Conservation (phyloP, 2,329 filamentous ascomycete genomes). For the Scedosporium apiospermum region DNA sequence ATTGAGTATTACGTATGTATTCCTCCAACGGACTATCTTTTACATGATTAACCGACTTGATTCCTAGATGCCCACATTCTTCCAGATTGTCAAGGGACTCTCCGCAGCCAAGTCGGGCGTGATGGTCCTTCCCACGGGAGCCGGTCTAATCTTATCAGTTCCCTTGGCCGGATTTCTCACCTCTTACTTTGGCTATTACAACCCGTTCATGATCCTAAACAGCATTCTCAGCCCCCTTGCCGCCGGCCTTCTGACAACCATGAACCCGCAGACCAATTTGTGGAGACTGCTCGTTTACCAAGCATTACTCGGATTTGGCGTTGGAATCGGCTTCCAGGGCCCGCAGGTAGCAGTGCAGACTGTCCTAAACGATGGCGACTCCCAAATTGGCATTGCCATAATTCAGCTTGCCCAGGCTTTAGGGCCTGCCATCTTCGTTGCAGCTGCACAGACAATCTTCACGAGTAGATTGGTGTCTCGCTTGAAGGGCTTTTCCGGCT, state of each 20-base stretch:
- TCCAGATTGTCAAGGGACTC: constrained; percentile 32
- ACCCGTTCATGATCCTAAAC: constrained; percentile 29
- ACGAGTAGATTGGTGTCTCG: constrained; percentile 3
- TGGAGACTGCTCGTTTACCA: constrained; percentile 15
- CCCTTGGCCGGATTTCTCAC: constrained; percentile 19
- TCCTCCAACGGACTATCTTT: constrained; percentile 19
- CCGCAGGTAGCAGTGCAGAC: constrained; percentile 16
- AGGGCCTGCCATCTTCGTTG: constrained; percentile 9
- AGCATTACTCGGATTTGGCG: constrained; percentile 15
- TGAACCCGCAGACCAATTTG: constrained; percentile 19
- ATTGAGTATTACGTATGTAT: constrained; percentile 18
- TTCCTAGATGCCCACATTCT: constrained; percentile 34
- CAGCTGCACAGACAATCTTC: constrained; percentile 8
- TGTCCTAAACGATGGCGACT: constrained; percentile 10
- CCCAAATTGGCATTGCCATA: constrained; percentile 8
- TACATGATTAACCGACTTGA: not conserved
- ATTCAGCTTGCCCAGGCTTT: constrained; percentile 9
- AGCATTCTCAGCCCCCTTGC: constrained; percentile 24
- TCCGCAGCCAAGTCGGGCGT: constrained; percentile 21
- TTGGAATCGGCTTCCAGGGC: constrained; percentile 16
- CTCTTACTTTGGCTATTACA: constrained; percentile 32
- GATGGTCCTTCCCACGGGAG: constrained; percentile 12
- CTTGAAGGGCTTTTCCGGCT: no score
- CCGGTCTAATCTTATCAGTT: constrained; percentile 7
- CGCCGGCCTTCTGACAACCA: constrained; percentile 31